These are phyloP conservation scores for Tulasnella sp. DNA, from an alignment of 768 basidiomycete species.

Conservation along the genomic window DNA sequence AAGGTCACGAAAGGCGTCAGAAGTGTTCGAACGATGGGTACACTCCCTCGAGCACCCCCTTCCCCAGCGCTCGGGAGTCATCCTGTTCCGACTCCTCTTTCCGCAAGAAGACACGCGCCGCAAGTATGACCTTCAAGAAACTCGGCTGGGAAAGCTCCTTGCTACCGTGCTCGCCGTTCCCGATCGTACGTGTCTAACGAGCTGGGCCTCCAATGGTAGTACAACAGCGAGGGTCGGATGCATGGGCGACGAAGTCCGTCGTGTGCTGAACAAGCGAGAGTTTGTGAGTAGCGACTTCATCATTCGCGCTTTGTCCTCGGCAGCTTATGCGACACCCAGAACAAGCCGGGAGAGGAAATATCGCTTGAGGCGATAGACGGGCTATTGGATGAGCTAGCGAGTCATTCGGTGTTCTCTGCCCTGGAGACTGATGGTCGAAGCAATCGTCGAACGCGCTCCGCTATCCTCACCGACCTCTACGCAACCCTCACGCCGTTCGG, in stretches of 20 bases:
- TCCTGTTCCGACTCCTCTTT: constrained; percentile 65
- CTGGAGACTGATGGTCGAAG: constrained; percentile 23
- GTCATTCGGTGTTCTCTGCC: constrained; percentile 48
- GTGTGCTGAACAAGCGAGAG: constrained; percentile 32
- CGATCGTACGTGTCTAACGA: constrained; percentile 21
- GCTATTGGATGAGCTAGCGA: constrained; percentile 64
- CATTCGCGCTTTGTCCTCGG: not conserved
- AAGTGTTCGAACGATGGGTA: constrained; percentile 17
- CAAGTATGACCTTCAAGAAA: constrained; percentile 63
- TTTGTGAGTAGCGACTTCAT: constrained; percentile 26
- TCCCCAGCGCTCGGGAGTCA: constrained; percentile 41
- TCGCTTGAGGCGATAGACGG: constrained; percentile 43
- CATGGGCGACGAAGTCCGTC: constrained; percentile 53
- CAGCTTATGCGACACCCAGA: constrained; percentile 12
- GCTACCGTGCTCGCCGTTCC: constrained; percentile 37
- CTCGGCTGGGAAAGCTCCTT: constrained; percentile 41
- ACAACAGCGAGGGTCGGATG: constrained; percentile 45
- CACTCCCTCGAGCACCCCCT: constrained; percentile 28
- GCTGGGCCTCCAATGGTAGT: constrained; percentile 27
- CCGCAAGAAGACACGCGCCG: constrained; percentile 65
- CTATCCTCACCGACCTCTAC: constrained; percentile 47
- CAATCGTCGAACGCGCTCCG: constrained; percentile 26
- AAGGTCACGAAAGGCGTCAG: not conserved
- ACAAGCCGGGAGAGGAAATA: constrained; percentile 20
- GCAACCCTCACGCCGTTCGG: constrained; percentile 47